Percentiles rank a stretch among this genome's conserved stretches.
These are phyloP conservation scores for Amanita subjunquillea DNA, from an alignment of 768 basidiomycete genomes.

Conservation along the genomic window DNA sequence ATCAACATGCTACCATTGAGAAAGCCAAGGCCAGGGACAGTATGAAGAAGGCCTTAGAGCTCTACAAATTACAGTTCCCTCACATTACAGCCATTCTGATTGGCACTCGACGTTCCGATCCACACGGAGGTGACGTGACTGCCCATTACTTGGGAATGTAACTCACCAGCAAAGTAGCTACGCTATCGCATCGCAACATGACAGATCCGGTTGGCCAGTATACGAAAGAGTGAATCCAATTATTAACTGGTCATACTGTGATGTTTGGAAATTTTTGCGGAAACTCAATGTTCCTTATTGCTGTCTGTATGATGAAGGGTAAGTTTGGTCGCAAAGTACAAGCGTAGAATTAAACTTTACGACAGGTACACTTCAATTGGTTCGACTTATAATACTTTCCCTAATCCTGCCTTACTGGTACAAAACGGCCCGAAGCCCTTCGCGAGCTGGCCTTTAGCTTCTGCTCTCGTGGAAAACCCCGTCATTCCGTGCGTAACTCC, in stretches of 20 bases:
- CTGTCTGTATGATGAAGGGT: slow-evolving; percentile 86
- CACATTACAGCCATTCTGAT: slow-evolving; percentile 75
- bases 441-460: slow-evolving; percentile 14
- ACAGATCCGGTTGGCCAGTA: slow-evolving; percentile 85
- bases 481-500: not conserved
- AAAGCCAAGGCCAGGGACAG: slow-evolving; percentile 50
- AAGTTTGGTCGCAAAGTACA: slow-evolving; percentile 15
- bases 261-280: slow-evolving; percentile 85
- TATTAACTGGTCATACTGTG: slow-evolving; percentile 86
- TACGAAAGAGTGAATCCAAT: slow-evolving; percentile 93
- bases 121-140: slow-evolving; percentile 73
- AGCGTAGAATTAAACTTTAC: not conserved
- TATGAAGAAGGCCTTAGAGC: slow-evolving; percentile 71
- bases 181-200: slow-evolving; percentile 59
- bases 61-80: slow-evolving; percentile 59
- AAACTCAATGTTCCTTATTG: slow-evolving; percentile 78
- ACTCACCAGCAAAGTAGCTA: slow-evolving; percentile 31
- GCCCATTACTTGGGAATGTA: not conserved
- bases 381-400: slow-evolving; percentile 90
- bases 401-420: slow-evolving; percentile 74
- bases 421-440: slow-evolving; percentile 12
- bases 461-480: not conserved
- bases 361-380: slow-evolving; percentile 96
- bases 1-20: slow-evolving; percentile 29
- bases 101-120: slow-evolving; percentile 84